Percentiles rank a stretch among this genome's conserved stretches.
These are phyloP conservation scores for Melanogaster broomeanus DNA, from an alignment of 768 basidiomycete genomes.

Conservation along the genomic window DNA sequence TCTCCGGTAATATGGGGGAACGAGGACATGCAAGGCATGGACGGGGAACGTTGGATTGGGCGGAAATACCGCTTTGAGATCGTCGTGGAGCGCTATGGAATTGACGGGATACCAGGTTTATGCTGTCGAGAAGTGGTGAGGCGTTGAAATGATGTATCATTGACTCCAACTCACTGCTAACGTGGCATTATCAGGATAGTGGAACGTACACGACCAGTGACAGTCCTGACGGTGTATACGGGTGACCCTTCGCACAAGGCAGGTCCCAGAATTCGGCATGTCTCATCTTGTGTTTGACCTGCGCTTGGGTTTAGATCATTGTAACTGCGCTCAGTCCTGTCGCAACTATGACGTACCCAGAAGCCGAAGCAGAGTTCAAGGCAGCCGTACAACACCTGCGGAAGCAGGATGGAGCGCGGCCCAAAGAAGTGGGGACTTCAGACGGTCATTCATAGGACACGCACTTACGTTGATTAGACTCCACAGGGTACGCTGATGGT, in stretches of 20 bases:
- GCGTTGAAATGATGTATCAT: constrained; percentile 4
- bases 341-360: constrained; percentile 39
- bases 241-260: constrained; percentile 72
- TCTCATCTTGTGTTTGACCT: constrained; percentile 13
- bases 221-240: constrained; percentile 73
- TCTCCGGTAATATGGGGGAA: constrained; percentile 2
- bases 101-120: constrained; percentile 73
- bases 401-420: constrained; percentile 67
- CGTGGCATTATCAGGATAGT: constrained; percentile 52
- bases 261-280: constrained; percentile 9
- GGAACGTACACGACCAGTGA: constrained; percentile 58
- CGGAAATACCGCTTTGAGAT: constrained; percentile 49
- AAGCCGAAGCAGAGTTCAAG: constrained; percentile 59
- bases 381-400: constrained; percentile 60
- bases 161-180: not conserved
- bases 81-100: constrained; percentile 47
- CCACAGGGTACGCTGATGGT: constrained; percentile 71
- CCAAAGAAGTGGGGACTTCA: constrained; percentile 51
- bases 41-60: constrained; percentile 47
- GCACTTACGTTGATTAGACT: constrained; percentile 42
- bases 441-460: not conserved
- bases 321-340: constrained; percentile 57
- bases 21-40: constrained; percentile 13
- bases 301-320: constrained; percentile 46
- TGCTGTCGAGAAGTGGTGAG: constrained; percentile 82